phyloP scores from a whole-genome alignment of 495 filamentous ascomycete species.

The Aspergillus ellipticus region DNA sequence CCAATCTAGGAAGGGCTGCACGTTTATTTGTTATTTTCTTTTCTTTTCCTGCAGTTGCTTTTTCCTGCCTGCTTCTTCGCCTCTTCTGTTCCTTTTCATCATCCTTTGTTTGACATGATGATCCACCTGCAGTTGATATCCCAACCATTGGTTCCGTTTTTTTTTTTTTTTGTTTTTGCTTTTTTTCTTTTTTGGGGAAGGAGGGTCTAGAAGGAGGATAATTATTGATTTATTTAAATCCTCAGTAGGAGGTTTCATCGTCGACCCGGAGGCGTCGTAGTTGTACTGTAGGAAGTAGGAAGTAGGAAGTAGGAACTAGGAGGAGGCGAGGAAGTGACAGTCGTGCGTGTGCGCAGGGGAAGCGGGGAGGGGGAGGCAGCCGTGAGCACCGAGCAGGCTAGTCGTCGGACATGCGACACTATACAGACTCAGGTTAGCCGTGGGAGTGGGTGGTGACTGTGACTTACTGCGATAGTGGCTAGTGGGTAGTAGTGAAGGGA shows the following conservation, averaged over 20 bases:
- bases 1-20: slow-evolving; percentile 6
- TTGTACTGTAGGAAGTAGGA: too few species aligned
- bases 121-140: background rate
- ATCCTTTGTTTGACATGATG: background rate
- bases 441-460: too few species aligned
- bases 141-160: background rate
- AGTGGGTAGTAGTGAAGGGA: background rate
- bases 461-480: too few species aligned
- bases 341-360: slow-evolving; percentile 3
- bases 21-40: slow-evolving; percentile 12
- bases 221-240: background rate
- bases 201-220: background rate
- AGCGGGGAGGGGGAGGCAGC: too few species aligned
- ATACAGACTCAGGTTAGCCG: too few species aligned
- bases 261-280: too few species aligned
- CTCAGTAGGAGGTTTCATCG: background rate
- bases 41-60: slow-evolving; percentile 4
- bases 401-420: too few species aligned
- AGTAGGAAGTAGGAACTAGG: too few species aligned
- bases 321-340: background rate
- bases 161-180: background rate
- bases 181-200: background rate
- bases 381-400: too few species aligned
- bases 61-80: background rate
- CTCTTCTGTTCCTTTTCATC: background rate